Base-by-base conservation (phyloP, 1,284 basidiomycete genomes). In the Peniophora sp. region DNA sequence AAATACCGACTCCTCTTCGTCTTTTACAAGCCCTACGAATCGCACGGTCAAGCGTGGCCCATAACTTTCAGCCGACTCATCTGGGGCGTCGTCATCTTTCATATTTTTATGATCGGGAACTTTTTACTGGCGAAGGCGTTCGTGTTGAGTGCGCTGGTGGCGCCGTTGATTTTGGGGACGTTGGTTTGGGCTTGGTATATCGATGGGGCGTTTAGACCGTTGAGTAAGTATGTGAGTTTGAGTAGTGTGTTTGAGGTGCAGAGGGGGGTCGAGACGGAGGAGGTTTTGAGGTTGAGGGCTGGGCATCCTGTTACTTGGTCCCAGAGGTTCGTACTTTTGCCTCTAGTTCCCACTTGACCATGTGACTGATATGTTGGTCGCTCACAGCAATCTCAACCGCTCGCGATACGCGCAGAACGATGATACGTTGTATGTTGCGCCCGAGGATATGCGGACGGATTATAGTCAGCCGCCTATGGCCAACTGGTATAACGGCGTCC, bases 1-100 rank as follows among this genome's bases (percentile, higher is more conserved):
- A 99, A 99, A 73, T 97, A 97, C 72, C 96, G 97, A 64, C 77
- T 97, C 2, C 73, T 97, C 2, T 97, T 97, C 62, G 91, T 94
- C 2, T 92, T 93, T 68, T 93, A 93, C 71, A 93, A 92, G 62
- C 91, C 92, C 0, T 96, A 95, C 68, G 93, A 96, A 67, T 89
- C 85, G 0, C 87, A 87, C 59, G 92, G 93, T 1, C 91, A 95
- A 69, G 93, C 92, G 1, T 98, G 95, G 94, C 92, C 92, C 0
- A 83, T 93, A 59, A 93, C 92, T 0, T 94, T 92, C 63, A 75
- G 81, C 17, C 87, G 93, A 20, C 80, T 95, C 25, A 83, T 93
- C 27, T 92, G 89, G 89, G 90, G 88, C 44, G 79, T 95, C 49
- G 64, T 93, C 63, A 87, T 94, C 52, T 94, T 93, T 73, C 78